Percentiles rank a stretch among this genome's conserved stretches.
These are phyloP conservation scores for Monotropa hypopitys DNA, from an alignment of 179 eudicot species.

Conservation along the genomic window DNA sequence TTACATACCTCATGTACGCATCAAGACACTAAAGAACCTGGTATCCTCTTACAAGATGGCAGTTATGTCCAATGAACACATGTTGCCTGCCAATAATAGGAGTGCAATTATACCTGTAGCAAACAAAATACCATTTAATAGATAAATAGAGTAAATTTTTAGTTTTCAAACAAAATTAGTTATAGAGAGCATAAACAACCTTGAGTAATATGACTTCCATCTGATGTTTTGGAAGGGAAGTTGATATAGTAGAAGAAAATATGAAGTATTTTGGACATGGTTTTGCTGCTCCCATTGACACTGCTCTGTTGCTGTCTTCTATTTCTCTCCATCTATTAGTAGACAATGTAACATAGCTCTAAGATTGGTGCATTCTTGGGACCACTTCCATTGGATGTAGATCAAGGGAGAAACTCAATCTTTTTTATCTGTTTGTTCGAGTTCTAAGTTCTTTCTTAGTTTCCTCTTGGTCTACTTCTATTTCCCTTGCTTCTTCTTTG, in stretches of 20 bases:
- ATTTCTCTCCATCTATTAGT: no score
- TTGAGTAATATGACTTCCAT: constrained; percentile 66
- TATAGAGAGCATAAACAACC: constrained; percentile 26
- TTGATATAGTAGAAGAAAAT: constrained; percentile 6
- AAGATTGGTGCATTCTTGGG: no score
- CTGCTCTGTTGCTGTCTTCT: constrained; percentile 26
- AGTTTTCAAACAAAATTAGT: background rate
- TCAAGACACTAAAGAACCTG: constrained; percentile 70
- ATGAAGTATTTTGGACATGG: constrained; percentile 18
- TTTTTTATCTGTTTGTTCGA: constrained; percentile 20
- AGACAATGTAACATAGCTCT: no score
- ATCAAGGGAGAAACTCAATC: no score
- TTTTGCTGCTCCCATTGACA: constrained; percentile 36
- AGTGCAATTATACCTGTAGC: background rate
- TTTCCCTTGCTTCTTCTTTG: constrained; percentile 47
- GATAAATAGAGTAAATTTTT: no score
- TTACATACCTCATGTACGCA: constrained; percentile 98
- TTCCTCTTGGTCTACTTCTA: constrained; percentile 29
- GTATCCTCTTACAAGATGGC: constrained; percentile 66
- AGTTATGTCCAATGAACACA: constrained; percentile 62
- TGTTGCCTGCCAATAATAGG: constrained; percentile 44
- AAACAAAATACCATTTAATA: background rate
- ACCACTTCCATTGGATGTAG: no score
- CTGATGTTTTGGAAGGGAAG: constrained; percentile 34
- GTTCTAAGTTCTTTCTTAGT: constrained; percentile 24